Evolutionary conservation across 306 rosid genomes (phyloP).

Genomic region (Rosa chinensis): DNA sequence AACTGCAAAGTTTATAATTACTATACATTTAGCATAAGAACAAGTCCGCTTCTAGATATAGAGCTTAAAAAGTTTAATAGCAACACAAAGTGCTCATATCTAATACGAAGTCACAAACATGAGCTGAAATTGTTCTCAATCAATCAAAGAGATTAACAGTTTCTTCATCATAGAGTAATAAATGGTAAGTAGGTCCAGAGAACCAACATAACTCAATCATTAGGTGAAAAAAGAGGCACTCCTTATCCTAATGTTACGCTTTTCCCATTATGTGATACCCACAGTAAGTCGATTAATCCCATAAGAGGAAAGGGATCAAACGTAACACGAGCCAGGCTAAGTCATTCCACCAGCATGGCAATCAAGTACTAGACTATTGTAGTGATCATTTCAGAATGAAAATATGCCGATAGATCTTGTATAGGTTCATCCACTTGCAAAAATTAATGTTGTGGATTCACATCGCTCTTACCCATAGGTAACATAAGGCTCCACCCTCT

Average conservation of each 20-base stretch:
- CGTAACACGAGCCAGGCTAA: neutral
- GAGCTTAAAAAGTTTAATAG: neutral
- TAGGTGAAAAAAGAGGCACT: neutral
- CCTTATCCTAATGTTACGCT: neutral
- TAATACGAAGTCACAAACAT: neutral
- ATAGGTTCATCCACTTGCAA: neutral
- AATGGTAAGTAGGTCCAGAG: neutral
- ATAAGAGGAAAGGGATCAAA: neutral
- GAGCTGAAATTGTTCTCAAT: neutral
- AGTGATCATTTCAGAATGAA: neutral
- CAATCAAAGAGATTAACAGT: neutral
- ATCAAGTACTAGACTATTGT: neutral
- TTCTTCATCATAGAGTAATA: neutral
- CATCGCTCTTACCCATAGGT: conserved; percentile 68
- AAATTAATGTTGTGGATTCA: neutral
- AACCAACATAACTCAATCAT: neutral
- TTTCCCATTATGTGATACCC: neutral
- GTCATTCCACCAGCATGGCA: neutral
- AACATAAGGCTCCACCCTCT: conserved; percentile 78
- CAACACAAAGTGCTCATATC: neutral
- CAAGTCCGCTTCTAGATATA: neutral
- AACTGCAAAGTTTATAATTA: neutral
- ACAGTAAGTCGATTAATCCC: neutral
- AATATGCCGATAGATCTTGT: neutral
- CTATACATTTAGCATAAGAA: neutral